A percentile compares a stretch with the other conserved stretches of the same genome.
phyloP scores from a whole-genome alignment of 441 rosid species.

The Adansonia madagascariensis region DNA sequence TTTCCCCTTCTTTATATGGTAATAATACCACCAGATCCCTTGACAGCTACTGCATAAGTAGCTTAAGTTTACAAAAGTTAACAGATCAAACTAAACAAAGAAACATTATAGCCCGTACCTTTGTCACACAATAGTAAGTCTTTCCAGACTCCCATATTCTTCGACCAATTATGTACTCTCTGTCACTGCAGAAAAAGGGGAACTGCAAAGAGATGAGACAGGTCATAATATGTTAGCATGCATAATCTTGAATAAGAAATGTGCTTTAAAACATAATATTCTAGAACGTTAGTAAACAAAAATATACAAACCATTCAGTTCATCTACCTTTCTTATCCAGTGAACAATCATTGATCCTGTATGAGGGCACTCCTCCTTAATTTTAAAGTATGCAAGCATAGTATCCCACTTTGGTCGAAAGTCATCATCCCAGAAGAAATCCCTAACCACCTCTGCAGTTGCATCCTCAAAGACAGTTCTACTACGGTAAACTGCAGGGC shows the following conservation, averaged over 20 bases:
- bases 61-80: neutral
- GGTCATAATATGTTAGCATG: constrained; percentile 8
- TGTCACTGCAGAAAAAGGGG: constrained; percentile 92
- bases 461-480: constrained; percentile 92
- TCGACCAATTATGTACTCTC: constrained; percentile 85
- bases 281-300: constrained; percentile 11
- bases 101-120: constrained; percentile 48
- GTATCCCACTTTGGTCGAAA: constrained; percentile 89
- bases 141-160: constrained; percentile 91
- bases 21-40: neutral
- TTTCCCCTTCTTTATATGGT: neutral
- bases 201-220: constrained; percentile 56
- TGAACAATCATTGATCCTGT: constrained; percentile 73
- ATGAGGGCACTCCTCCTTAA: constrained; percentile 65
- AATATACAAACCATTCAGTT: neutral
- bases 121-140: constrained; percentile 78
- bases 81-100: constrained; percentile 4
- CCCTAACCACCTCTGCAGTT: constrained; percentile 75
- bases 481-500: constrained; percentile 67
- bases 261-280: neutral
- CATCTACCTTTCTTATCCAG: constrained; percentile 79
- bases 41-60: neutral
- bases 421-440: constrained; percentile 49
- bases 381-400: constrained; percentile 75
- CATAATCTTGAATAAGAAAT: neutral